Conservation (phyloP, 371 early-diverging fungal species). For the Coemansia sp. region DNA sequence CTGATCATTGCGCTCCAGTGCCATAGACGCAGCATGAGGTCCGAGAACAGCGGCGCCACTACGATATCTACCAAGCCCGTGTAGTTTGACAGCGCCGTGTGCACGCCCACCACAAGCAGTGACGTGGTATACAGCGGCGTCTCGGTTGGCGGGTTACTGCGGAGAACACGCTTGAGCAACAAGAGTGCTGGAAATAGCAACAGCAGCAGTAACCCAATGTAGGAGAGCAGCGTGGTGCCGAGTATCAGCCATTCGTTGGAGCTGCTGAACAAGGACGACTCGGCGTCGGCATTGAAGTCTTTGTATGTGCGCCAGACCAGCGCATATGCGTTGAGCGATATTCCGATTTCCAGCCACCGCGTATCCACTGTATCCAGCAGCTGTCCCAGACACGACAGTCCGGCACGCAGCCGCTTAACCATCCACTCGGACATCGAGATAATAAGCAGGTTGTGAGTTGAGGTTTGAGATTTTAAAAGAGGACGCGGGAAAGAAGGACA, state of each 20-base stretch:
- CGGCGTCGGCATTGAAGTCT: background rate
- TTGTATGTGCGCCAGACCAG: conserved; percentile 24
- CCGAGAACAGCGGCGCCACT: conserved; percentile 24
- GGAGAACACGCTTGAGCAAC: background rate
- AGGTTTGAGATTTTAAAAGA: too few species aligned
- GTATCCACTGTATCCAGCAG: background rate
- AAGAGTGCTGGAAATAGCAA: background rate
- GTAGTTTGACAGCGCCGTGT: conserved; percentile 12
- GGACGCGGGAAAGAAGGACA: too few species aligned
- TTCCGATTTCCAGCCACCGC: conserved; percentile 12
- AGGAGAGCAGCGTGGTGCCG: background rate
- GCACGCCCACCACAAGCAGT: conserved; percentile 6
- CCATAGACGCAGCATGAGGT: conserved; percentile 19
- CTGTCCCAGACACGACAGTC: too few species aligned
- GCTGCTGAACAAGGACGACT: background rate
- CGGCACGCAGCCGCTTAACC: too few species aligned
- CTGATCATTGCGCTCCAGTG: conserved; percentile 8
- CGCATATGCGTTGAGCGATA: conserved; percentile 20
- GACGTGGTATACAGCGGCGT: background rate
- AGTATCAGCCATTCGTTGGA: conserved; percentile 7
- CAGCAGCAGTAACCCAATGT: conserved; percentile 4
- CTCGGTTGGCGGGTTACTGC: background rate
- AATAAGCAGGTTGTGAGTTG: too few species aligned
- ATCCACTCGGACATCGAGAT: too few species aligned
- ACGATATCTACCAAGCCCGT: conserved; percentile 29